Base-by-base conservation (phyloP, 139 green algal genomes). In the Mychonastes homosphaera region DNA sequence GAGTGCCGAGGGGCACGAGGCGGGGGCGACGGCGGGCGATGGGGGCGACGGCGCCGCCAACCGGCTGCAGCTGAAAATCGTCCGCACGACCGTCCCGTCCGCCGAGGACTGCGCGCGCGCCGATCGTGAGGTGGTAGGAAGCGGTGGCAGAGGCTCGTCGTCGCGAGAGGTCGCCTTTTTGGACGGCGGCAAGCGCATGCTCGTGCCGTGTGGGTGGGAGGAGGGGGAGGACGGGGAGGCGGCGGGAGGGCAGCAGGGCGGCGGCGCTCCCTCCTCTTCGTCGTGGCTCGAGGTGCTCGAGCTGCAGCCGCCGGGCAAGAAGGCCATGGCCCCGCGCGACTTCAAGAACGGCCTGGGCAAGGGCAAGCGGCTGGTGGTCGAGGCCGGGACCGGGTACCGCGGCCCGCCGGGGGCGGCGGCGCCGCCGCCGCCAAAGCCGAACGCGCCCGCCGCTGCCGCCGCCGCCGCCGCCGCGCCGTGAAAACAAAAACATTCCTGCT, bases 271-370 rank as follows among this genome's bases (percentile, higher is more conserved):
- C n/a, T n/a, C n/a, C n/a, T n/a, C n/a, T n/a, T n/a, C n/a, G n/a
- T n/a, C n/a, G n/a, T n/a, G n/a, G 44, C 52, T 76, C 30, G 64
- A 72, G 40, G 64, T 80, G 59, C 59, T 76, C 45, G 41, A 62
- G 56, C 50, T 96, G 36, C 86, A 95, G 75, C 78, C 70, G 2
- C 74, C 79, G 2, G 82, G 78, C 16, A 91, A 89, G 65, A 91
- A 88, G 53, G 67, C 63, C 7, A 81, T 92, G 66, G 21, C 53
- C 3, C 71, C 72, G 0, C 49, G 41, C 3, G 75, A 79, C 24
- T 95, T 87, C 56, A 35, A 60, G 6, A 95, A 95, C 52, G 89
- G 89, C 1, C 53, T 95, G 2, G n/a, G n/a, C n/a, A 73, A 69
- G 26, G 70, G 68, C 2, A 80, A 78, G 56, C 53, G 57, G 28